Base-by-base conservation (phyloP, 2,329 filamentous ascomycete genomes). In the Zymoseptoria tritici region DNA sequence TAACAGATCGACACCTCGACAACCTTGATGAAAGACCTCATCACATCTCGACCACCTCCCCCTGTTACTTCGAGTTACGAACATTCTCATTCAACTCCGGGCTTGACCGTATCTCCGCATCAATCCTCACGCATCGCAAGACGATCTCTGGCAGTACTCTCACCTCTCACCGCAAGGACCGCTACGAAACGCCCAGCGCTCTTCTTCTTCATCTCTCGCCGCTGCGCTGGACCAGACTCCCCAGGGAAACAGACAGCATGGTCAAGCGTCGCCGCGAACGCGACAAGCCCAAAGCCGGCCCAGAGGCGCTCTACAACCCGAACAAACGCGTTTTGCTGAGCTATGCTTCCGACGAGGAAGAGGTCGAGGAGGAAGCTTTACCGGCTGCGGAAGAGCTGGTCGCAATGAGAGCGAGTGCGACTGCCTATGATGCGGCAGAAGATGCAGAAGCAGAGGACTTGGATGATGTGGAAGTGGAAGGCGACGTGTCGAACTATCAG, bases 251-350 rank as follows among this genome's bases (percentile, higher is more conserved):
- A 46, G 36, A 16, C 36, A 46, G 36, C 56, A 69, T 70, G 67
- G 46, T 56, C 16, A 71, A 70, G 51, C 64, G 66, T 50, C 65
- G 69, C 29, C 60, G 70, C 62, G 71, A 73, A 57, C 67, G 71
- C 42, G 71, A 73, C 57, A 60, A 62, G 55, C 71, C 70, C n/a
- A 72, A 71, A 54, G 59, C 64, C 22, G 66, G 62, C n/a, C 67
- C 66, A 0, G 65, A 71, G 19, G 57, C 66, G 13, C 16, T 54
- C 11, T 71, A 71, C 59, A 67, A 72, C 53, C 70, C 71, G 2
- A 67, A 70, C 59, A 72, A 73, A 62, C 67, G 71, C 42, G 63
- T 73, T 7, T 60, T 71, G 55, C 65, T 73, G 19, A 72, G 68
- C 64, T 73, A 73, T 53, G 69, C 54, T 9, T 69, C 68, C 2